Base-by-base conservation (phyloP, 2,329 filamentous ascomycete species). In the Tetracladium maxilliforme region DNA sequence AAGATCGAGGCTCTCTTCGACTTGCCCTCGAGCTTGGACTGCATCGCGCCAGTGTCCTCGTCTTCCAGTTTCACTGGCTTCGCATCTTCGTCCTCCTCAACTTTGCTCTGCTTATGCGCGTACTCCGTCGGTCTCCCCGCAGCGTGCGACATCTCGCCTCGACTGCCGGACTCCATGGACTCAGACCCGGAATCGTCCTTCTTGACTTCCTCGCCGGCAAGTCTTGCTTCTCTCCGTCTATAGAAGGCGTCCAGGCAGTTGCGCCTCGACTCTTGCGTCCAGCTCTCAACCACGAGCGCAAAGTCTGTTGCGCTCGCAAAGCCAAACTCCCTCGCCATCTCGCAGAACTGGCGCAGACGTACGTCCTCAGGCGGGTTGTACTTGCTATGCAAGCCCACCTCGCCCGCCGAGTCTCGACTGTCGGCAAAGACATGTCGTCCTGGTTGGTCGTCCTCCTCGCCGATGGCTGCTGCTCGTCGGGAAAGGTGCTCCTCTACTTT, bases 401-500 rank as follows among this genome's bases (percentile, higher is more conserved):
- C 39, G 28, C 28, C 30, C n/a, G 25, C 26, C 18, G 19, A 16
- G 33, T 41, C 42, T 10, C 27, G 21, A 14, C 40, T 30, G 29
- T 30, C 38, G 1, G 37, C 29, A 21, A 33, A 47, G n/a, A 36
- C 32, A 13, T 30, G 23, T 19, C 36, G 27, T 17, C 30, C 29
- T 27, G 19, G 32, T 14, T 30, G 33, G 19, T 20, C 27, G 19
- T 14, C 10, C 5, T 41, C 45, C 14, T 43, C 46, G 2, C 38
- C 41, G 4, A 41, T 36, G 29, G 46, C 43, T 28, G 44, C 37
- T 22, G 87, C 90, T 21, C 70, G 71, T 12, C 74, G 73, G 22
- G 79, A 86, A 5, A 98, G 66, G 29, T 76, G 70, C 34, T 80
- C 77, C 51, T 98, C 90, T n/a, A 94, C 67, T 37, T 78, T 82